Percentiles rank a stretch among this genome's conserved stretches.
These are phyloP conservation scores for Cercospora sp. DNA, from an alignment of 2,329 filamentous ascomycete genomes.

Conservation along the genomic window DNA sequence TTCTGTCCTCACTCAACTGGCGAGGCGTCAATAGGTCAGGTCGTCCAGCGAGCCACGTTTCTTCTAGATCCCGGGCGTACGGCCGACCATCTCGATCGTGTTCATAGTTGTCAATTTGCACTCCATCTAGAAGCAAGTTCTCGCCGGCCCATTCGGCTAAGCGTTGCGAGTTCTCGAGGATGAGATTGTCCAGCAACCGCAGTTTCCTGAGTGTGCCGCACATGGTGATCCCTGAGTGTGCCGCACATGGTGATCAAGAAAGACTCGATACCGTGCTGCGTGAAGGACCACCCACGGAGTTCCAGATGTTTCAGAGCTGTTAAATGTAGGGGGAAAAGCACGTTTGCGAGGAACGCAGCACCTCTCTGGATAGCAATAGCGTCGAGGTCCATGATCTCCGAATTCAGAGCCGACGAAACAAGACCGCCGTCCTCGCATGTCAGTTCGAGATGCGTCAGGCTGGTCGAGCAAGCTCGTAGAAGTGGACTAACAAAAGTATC, in stretches of 20 bases:
- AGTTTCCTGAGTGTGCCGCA: not conserved
- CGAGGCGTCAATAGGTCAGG: not conserved
- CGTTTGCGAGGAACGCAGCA: not conserved
- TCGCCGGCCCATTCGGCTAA: not conserved
- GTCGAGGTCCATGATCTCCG: no score
- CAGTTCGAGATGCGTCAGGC: no score
- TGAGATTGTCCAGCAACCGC: not conserved
- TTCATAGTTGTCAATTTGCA: not conserved
- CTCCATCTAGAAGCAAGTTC: not conserved
- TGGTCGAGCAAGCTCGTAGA: no score
- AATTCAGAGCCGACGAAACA: no score
- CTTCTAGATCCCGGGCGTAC: not conserved
- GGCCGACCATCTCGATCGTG: not conserved
- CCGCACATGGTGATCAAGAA: not conserved
- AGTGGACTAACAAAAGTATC: no score
- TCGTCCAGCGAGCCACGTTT: not conserved
- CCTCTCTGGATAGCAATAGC: not conserved
- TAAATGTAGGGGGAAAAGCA: not conserved
- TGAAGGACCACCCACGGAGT: not conserved
- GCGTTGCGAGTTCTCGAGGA: not conserved
- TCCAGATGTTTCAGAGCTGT: not conserved
- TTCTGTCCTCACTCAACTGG: not conserved
- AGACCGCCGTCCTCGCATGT: no score
- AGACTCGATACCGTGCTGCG: not conserved
- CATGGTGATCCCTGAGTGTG: not conserved